phyloP scores from a whole-genome alignment of 345 rosid genomes.

The Euclidium syriacum region DNA sequence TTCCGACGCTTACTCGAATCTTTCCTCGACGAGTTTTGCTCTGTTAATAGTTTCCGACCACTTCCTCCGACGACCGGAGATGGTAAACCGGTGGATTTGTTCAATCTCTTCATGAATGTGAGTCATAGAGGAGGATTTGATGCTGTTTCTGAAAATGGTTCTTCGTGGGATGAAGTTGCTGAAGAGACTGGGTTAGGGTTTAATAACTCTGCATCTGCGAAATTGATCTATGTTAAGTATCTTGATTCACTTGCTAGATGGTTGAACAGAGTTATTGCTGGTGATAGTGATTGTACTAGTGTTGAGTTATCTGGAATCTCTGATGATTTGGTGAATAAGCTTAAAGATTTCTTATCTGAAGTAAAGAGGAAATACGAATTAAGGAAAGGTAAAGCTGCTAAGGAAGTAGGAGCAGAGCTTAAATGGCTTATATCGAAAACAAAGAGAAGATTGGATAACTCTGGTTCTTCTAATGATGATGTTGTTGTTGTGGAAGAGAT shows the following conservation, averaged over 20 bases:
- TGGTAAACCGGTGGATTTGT: conserved; percentile 47
- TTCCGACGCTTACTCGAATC: conserved; percentile 27
- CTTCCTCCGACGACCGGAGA: conserved; percentile 55
- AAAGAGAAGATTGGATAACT: conserved; percentile 18
- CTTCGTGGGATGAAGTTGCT: conserved; percentile 47
- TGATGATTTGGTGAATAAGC: conserved; percentile 31
- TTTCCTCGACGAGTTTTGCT: conserved; percentile 31
- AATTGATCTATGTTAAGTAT: conserved; percentile 47
- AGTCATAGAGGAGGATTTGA: conserved; percentile 44
- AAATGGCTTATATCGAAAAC: conserved; percentile 25
- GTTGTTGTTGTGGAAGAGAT: conserved; percentile 12
- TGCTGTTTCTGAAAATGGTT: conserved; percentile 36
- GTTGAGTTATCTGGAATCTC: conserved; percentile 18
- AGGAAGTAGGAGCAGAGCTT: conserved; percentile 16
- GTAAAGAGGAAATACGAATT: conserved; percentile 28
- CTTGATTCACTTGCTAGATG: conserved; percentile 42
- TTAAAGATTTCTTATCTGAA: conserved; percentile 33
- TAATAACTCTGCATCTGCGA: conserved; percentile 27
- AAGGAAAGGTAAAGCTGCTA: conserved; percentile 15
- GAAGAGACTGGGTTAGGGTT: conserved; percentile 44
- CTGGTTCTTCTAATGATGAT: conserved; percentile 21
- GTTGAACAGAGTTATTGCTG: conserved; percentile 32
- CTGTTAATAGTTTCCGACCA: conserved; percentile 21
- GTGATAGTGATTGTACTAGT: conserved; percentile 12
- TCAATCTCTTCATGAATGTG: conserved; percentile 43